Percentiles rank a stretch among this genome's conserved stretches.
These are phyloP conservation scores for Fragaria iinumae DNA, from an alignment of 306 rosid genomes.

Conservation along the genomic window DNA sequence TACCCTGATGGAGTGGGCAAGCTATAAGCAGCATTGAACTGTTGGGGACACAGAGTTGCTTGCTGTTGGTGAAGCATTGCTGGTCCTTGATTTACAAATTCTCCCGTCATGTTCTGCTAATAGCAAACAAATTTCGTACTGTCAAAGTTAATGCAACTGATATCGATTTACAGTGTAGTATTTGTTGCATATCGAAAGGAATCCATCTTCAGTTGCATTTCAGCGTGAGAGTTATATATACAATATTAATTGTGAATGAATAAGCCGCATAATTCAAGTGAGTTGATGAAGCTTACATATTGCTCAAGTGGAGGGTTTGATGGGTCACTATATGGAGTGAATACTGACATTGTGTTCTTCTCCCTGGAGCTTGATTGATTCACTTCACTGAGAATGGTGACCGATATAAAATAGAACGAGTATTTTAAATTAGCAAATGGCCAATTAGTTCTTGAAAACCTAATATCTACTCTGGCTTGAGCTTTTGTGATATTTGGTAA, in stretches of 20 bases:
- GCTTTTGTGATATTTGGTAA: not conserved
- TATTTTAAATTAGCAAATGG: not conserved
- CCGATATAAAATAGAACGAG: not conserved
- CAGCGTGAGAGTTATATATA: not conserved
- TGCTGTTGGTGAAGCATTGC: not conserved
- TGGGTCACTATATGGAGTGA: not conserved
- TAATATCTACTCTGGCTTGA: not conserved
- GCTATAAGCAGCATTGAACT: slow-evolving; percentile 12
- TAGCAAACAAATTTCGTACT: not conserved
- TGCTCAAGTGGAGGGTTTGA: not conserved
- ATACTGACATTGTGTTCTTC: not conserved
- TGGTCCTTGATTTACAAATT: slow-evolving; percentile 8
- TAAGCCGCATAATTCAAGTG: not conserved
- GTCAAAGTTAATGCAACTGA: slow-evolving; percentile 8
- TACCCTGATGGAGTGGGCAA: not conserved
- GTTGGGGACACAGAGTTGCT: slow-evolving; percentile 3
- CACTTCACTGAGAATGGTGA: not conserved
- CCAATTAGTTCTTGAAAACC: not conserved
- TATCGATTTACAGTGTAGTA: not conserved
- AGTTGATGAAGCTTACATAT: not conserved
- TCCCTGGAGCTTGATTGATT: not conserved
- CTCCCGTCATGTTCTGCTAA: slow-evolving; percentile 15
- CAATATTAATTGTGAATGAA: not conserved
- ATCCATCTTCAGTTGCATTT: not conserved
- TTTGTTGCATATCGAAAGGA: not conserved